Conservation (phyloP, 2,329 filamentous ascomycete species). For the Nemania abortiva region DNA sequence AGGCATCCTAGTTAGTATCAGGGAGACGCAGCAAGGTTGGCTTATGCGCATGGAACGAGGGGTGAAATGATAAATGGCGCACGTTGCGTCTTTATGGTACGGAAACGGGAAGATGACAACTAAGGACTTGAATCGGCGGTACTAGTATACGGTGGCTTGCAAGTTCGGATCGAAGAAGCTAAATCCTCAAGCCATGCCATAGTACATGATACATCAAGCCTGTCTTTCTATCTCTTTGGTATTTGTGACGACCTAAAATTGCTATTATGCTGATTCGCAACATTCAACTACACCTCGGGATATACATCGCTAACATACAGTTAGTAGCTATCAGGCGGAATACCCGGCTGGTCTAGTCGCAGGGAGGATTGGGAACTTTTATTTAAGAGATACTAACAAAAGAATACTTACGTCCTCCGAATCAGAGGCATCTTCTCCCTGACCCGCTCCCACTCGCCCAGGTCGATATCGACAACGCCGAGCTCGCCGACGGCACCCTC, state of each 20-base stretch:
- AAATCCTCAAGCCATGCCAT: conserved; percentile 14
- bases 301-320: conserved; percentile 46
- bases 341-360: background rate
- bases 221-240: background rate
- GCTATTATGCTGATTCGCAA: background rate
- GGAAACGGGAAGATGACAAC: conserved; percentile 10
- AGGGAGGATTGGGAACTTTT: too few species aligned
- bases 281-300: conserved; percentile 37
- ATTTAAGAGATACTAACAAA: background rate
- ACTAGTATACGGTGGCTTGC: conserved; percentile 8
- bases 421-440: conserved; percentile 65
- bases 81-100: conserved; percentile 15
- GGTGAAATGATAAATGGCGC: conserved; percentile 1
- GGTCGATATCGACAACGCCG: conserved; percentile 67
- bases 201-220: conserved; percentile 33
- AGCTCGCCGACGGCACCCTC: conserved; percentile 60
- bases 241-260: conserved; percentile 14
- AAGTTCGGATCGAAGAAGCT: conserved; percentile 23
- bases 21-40: conserved; percentile 10
- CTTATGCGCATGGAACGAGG: conserved; percentile 15
- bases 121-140: conserved; percentile 28
- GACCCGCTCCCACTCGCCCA: conserved; percentile 60
- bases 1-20: conserved; percentile 22
- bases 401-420: conserved; percentile 63
- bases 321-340: conserved; percentile 32